Conservation (phyloP, 2,329 filamentous ascomycete genomes). For the Penicillium sp. region DNA sequence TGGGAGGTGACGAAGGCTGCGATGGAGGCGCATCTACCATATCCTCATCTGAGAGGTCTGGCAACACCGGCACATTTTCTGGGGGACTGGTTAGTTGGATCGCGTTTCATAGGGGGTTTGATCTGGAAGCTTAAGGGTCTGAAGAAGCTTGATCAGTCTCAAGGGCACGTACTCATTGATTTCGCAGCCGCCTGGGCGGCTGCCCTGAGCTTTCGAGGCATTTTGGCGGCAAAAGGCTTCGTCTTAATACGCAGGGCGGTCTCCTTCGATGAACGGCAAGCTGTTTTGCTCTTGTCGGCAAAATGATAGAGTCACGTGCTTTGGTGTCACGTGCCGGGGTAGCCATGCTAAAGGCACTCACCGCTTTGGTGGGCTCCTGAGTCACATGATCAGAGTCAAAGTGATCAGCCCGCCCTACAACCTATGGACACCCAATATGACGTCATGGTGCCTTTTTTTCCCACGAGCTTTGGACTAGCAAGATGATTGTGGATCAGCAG, state of each 20-base stretch:
- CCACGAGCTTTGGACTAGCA: not conserved
- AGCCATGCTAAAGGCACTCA: not conserved
- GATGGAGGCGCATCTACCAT: constrained; percentile 33
- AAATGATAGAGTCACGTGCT: not conserved
- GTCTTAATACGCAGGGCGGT: constrained; percentile 10
- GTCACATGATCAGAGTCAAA: not conserved
- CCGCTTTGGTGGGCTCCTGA: not conserved
- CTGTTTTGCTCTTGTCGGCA: constrained; percentile 22
- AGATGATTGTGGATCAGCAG: constrained; percentile 5
- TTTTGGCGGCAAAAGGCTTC: constrained; percentile 23
- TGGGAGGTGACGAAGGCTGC: constrained; percentile 24
- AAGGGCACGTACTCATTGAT: constrained; percentile 44
- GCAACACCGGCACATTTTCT: constrained; percentile 46
- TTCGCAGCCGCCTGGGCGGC: constrained; percentile 52
- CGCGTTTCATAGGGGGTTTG: constrained; percentile 16
- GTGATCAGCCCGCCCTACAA: not conserved
- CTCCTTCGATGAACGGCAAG: constrained; percentile 8
- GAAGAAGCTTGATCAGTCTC: not conserved
- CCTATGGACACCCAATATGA: not conserved
- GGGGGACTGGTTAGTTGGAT: constrained; percentile 21
- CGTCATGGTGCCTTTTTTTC: not conserved
- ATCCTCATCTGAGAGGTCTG: constrained; percentile 49
- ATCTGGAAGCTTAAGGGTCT: not conserved
- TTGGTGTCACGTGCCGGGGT: not conserved
- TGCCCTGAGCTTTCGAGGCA: constrained; percentile 49